Evolutionary conservation across 1,284 basidiomycete species (phyloP), one percentile per base, ranked within the genome.

Genomic region (Athelia psychrophila): DNA sequence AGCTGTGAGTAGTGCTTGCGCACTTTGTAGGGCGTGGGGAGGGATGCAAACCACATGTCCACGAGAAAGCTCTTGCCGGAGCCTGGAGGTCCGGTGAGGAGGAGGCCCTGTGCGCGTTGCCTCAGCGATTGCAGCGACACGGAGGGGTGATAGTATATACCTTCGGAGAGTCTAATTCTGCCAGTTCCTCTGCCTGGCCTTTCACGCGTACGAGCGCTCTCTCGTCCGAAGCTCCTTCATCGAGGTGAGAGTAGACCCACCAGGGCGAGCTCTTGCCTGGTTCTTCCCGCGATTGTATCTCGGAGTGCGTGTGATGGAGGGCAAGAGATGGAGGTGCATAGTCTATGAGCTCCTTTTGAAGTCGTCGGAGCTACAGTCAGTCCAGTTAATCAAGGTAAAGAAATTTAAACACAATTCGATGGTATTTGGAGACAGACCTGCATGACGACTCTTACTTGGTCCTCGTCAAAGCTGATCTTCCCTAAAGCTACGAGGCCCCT

Each of bases 21-120:
- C 2, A 77, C 71, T 64, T 89, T 88, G 67, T 77, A 76, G 2
- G 71, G 73, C 0, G 81, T 81, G 0, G 82, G 83, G 0, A 88
- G 60, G 5, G 78, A 70, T 33, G 79, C 71, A 63, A 79, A 84
- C 75, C 87, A 87, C 23, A 88, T 72, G 58, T 88, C 81, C 49
- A 88, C 76, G 15, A 89, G 67, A 56, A 90, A 78, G 40, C 80
- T 83, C 65, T 92, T 93, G 38, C 89, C 90, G 1, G 83, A 86
- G 15, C 90, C 88, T 0, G 91, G 88, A 15, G 89, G 86, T 4
- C 89, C 88, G 53, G 87, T 84, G 10, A 92, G 70, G 3, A 92
- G 75, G 55, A 91, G 80, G 15, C 88, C 88, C 88, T 87, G 5
- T 36, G n/a, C 46, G 47, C 32, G 44, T 44, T 33, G n/a, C n/a